phyloP scores from a whole-genome alignment of 2,329 filamentous ascomycete genomes.

The Didymella glomerata region DNA sequence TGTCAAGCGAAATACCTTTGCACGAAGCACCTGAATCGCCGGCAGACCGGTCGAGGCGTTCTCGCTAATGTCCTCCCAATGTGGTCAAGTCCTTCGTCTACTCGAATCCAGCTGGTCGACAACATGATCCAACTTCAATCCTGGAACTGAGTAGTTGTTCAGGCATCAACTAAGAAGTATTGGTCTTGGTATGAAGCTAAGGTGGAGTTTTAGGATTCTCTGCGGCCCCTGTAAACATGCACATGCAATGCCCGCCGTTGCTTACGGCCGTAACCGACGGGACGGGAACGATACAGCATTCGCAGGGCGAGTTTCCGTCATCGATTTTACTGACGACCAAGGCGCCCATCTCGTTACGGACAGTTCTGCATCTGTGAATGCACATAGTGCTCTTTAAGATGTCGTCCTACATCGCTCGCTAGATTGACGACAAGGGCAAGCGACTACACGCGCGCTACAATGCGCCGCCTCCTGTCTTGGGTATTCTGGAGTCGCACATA shows the following conservation, averaged over 20 bases:
- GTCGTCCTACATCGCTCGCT: constrained; percentile 5
- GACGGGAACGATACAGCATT: neutral
- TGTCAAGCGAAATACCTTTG: neutral
- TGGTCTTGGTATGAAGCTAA: neutral
- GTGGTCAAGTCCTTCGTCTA: constrained; percentile 22
- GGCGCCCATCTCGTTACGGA: neutral
- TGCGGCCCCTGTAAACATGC: neutral
- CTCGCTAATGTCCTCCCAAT: constrained; percentile 25
- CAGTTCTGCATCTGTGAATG: neutral
- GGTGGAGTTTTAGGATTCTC: neutral
- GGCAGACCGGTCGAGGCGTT: neutral
- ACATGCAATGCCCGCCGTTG: neutral
- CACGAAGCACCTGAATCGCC: constrained; percentile 4
- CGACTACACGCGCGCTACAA: constrained; percentile 25
- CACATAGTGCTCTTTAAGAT: neutral
- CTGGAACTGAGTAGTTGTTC: neutral
- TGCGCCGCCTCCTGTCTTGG: constrained; percentile 16
- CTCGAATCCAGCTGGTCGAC: constrained; percentile 2
- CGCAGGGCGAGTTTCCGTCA: neutral
- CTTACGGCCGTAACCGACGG: constrained; percentile 10
- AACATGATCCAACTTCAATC: neutral
- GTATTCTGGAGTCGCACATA: neutral
- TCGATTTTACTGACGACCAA: neutral
- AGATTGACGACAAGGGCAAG: constrained; percentile 20
- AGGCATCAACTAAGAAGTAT: neutral